Evolutionary conservation across 495 filamentous ascomycete genomes (phyloP), one percentile per base, ranked within the genome.

Genomic region (Diplogelasinospora grovesii): DNA sequence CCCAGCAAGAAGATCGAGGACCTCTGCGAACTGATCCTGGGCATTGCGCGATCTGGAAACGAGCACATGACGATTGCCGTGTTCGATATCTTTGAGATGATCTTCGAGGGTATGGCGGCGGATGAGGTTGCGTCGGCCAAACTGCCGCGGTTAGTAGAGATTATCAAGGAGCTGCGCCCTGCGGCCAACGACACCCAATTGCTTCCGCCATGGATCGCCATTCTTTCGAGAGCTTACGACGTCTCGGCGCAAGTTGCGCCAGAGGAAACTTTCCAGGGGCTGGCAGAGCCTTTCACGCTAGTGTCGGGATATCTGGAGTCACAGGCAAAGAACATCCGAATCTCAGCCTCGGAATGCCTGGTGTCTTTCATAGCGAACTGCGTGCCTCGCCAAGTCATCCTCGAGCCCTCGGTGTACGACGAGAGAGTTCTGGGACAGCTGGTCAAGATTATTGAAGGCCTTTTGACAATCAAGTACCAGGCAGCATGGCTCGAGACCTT

Each of bases 401-500:
- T 94, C 4, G 86, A 97, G 41, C 84, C 89, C 8, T 93, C 89
- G 19, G 71, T 92, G 5, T 86, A 81, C 53, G 89, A 95, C 48
- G 89, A 95, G 59, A 88, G 86, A 61, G 71, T 82, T 0, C 66
- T 98, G 8, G 79, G 83, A 53, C 83, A 83, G 48, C 53, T 98
- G 20, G 81, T 82, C 3, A 75, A 74, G 46, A 69, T 71, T 2
- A 77, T 82, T 0, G 75, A 73, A 24, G 75, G 79, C 36, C 74
- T 97, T 19, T 70, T 98, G 11, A 88, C 77, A 36, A 78, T 96
- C 9, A 90, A 89, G 53, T 97, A 86, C 56, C 92, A 97, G 58
- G 77, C 80, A 13, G 92, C 93, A 1, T 98, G 92, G 93, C 79
- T 83, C 65, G 90, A 97, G 56, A 85, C 93, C 7, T 96, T 97